Percentiles rank a stretch among this genome's conserved stretches.
phyloP scores from a whole-genome alignment of 2,329 filamentous ascomycete species.

The Epichloe hybrida region DNA sequence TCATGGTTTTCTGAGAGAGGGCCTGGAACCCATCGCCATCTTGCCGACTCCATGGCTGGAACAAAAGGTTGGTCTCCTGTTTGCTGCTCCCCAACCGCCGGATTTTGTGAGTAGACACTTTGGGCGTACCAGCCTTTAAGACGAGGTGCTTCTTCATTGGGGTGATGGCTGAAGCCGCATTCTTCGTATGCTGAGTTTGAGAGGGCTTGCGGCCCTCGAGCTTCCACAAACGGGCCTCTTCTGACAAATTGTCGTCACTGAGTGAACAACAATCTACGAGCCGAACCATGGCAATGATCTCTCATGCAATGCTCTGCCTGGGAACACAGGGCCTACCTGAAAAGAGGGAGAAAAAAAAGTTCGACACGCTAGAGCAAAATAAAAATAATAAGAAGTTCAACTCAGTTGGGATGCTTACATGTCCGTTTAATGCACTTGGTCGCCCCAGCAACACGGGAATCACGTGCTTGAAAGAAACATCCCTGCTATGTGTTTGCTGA shows the following conservation, averaged over 20 bases:
- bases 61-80: conserved; percentile 15
- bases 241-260: background rate
- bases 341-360: background rate
- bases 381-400: no score
- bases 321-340: background rate
- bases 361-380: no score
- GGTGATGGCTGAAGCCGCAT: background rate
- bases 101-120: conserved; percentile 15
- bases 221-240: background rate
- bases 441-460: no score
- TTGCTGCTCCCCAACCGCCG: conserved; percentile 15
- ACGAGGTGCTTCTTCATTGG: conserved; percentile 10
- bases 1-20: conserved; percentile 1
- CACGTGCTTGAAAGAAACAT: no score
- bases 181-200: background rate
- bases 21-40: conserved; percentile 7
- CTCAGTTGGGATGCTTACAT: no score
- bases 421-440: no score
- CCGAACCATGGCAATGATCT: background rate
- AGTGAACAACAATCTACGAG: background rate
- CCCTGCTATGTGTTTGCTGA: no score
- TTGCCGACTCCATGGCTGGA: conserved; percentile 18
- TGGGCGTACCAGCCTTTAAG: conserved; percentile 12
- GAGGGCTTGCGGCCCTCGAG: background rate
- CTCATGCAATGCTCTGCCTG: background rate